These are phyloP conservation scores for Eucalyptus fibrosa DNA, from an alignment of 345 rosid species.

Conservation along the genomic window DNA sequence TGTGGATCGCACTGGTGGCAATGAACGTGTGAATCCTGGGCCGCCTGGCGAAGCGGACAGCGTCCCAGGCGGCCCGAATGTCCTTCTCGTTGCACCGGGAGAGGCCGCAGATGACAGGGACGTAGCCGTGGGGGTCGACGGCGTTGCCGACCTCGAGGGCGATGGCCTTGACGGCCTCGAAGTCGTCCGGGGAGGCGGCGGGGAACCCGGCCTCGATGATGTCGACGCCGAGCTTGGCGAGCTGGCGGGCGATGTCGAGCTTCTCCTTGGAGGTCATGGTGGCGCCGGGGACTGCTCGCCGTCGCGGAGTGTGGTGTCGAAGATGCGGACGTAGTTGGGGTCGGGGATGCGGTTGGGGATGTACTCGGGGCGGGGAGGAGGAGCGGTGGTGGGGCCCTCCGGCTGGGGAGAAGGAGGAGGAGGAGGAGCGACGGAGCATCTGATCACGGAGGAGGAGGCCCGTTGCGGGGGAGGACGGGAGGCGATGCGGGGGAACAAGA, in stretches of 20 bases:
- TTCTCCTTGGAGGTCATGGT: slow-evolving; percentile 84
- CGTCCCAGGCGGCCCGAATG: slow-evolving; percentile 77
- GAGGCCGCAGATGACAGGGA: slow-evolving; percentile 89
- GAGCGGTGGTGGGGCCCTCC: neutral
- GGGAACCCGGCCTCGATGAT: slow-evolving; percentile 94
- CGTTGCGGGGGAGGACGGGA: neutral
- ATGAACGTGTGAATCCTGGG: slow-evolving; percentile 86
- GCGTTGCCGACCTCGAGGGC: slow-evolving; percentile 71
- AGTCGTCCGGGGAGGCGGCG: slow-evolving; percentile 76
- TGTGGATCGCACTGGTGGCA: slow-evolving; percentile 78
- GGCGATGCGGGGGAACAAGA: slow-evolving; percentile 39
- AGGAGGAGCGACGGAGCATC: slow-evolving; percentile 1
- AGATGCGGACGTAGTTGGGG: slow-evolving; percentile 73
- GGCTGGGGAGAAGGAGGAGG: neutral
- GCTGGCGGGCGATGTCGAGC: slow-evolving; percentile 79
- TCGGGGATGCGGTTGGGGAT: slow-evolving; percentile 61
- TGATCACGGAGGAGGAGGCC: neutral
- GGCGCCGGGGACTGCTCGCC: slow-evolving; percentile 99
- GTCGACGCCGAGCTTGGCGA: slow-evolving; percentile 81
- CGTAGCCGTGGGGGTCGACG: slow-evolving; percentile 49
- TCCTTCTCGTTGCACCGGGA: slow-evolving; percentile 82
- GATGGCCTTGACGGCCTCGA: slow-evolving; percentile 68
- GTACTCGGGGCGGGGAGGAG: slow-evolving; percentile 43
- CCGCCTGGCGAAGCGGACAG: slow-evolving; percentile 65
- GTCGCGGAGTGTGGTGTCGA: slow-evolving; percentile 97